Base-by-base conservation (phyloP, 768 basidiomycete species). In the Gloeopeniophorella convolvens region DNA sequence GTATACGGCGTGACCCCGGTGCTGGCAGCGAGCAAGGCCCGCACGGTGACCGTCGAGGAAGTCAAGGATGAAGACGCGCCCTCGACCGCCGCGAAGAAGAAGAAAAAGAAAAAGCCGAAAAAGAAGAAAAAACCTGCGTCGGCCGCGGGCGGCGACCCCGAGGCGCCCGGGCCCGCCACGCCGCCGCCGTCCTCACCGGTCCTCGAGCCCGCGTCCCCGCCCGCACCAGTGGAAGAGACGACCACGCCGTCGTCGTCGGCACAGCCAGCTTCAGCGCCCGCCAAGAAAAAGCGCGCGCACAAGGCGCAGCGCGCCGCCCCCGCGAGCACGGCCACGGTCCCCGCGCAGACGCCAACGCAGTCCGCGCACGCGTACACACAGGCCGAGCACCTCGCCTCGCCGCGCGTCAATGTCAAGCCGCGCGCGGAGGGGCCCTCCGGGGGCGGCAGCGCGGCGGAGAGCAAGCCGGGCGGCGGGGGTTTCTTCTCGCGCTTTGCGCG, bases 91-190 rank as follows among this genome's bases (percentile, higher is more conserved):
- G 66, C 72, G 2, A 61, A 69, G 39, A 86, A 87, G 71, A 87
- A 85, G 64, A 85, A 87, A 66, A 83, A 83, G 64, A 84, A 83
- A 67, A 86, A 85, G 58, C 68, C 75, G 18, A 87, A 83, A 70
- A 89, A 86, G 63, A 86, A 83, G 64, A 76, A 77, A 56, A 66
- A 68, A 45, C 52, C 69, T 8, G 46, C 68, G 16, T 50, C 65
- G 3, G 52, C 66, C 4, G 42, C 66, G 30, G 56, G 44, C 16
- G 37, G 48, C 20, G 42, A 26, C 15, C 61, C 59, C 28, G 47
- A 61, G n/a, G n/a, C n/a, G n/a, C n/a, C n/a, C n/a, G n/a, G n/a
- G 40, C 57, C 59, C 7, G 52, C 55, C 7, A 56, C 45, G 11
- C 59, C 60, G 39, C 59, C 58, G 7, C 56, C 44, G 6, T 58